Evolutionary conservation across 129 eudicot genomes (phyloP).

Genomic region (Heracleum sosnowskyi): DNA sequence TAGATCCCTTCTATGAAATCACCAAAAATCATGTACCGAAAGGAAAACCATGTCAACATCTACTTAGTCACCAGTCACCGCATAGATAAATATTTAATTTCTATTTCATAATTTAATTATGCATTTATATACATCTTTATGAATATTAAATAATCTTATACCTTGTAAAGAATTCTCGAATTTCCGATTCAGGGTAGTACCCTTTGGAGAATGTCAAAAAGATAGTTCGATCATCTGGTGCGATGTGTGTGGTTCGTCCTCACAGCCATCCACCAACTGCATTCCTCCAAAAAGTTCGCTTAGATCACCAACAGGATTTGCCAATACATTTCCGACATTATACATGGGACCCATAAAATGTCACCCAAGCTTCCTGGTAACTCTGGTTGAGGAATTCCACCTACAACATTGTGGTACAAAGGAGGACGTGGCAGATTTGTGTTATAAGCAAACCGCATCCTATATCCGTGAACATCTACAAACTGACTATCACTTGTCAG

Average conservation of each 20-base stretch:
- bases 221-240: slow-evolving; percentile 29
- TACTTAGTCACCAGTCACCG: no score
- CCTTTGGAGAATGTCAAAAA: slow-evolving; percentile 46
- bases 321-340: not conserved
- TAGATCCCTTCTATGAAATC: slow-evolving; percentile 30
- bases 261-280: not conserved
- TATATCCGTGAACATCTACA: not conserved
- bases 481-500: not conserved
- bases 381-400: not conserved
- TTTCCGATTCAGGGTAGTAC: slow-evolving; percentile 30
- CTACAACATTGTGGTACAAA: not conserved
- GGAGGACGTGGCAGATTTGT: not conserved
- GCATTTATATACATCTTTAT: no score
- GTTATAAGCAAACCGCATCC: not conserved
- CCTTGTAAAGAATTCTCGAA: slow-evolving; percentile 32
- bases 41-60: no score
- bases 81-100: no score
- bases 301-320: not conserved
- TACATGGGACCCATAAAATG: not conserved
- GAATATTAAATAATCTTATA: not conserved
- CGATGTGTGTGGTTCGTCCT: slow-evolving; percentile 8
- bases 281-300: not conserved
- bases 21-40: slow-evolving; percentile 18
- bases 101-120: no score
- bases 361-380: not conserved